Evolutionary conservation across 2,329 filamentous ascomycete species (phyloP), one percentile per base, ranked within the genome.

Genomic region (Botryotinia convoluta): DNA sequence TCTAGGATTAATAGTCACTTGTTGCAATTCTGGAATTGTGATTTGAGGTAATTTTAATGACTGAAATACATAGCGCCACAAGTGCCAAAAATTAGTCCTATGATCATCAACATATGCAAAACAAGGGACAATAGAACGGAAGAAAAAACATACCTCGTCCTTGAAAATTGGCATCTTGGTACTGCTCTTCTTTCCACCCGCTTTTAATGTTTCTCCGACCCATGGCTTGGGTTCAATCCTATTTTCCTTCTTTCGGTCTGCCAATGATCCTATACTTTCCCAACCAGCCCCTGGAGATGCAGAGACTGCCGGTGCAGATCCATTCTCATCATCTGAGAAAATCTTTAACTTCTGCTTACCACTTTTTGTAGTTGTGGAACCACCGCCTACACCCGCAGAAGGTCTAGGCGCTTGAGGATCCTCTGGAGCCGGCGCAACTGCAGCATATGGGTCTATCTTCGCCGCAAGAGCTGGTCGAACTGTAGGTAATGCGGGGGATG

Each of bases 181-280:
- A 45, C 87, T 89, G 61, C 86, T 89, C 84, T 93, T 93, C 85
- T 93, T 96, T 79, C 94, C 95, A 60, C 93, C 94, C 4, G 90
- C 92, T 82, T 95, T 93, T 78, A 99, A 84, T 59, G 93, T 98
- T 85, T 98, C 94, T 39, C 96, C 96, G 18, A 87, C 92, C 96
- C 95, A 98, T 32, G 95, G 94, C 81, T 92, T 95, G 18, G 95
- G 90, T 81, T 95, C 94, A 77, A 95, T 85, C 10, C 87, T 86
- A 80, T 99, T 99, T 82, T 99, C 96, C 86, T 98, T 99, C 86
- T 93, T 97, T 68, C 96, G 89, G 75, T 97, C 93, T 69, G 90
- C 88, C 74, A 98, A 84, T 1, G 94, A 94, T 54, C 48, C 48
- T 42, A 69, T 57, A 44, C 48, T 57, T 39, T 57, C 35, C 65